Base-by-base conservation (phyloP, 495 filamentous ascomycete genomes). In the Aspergillus incahuasiensis region DNA sequence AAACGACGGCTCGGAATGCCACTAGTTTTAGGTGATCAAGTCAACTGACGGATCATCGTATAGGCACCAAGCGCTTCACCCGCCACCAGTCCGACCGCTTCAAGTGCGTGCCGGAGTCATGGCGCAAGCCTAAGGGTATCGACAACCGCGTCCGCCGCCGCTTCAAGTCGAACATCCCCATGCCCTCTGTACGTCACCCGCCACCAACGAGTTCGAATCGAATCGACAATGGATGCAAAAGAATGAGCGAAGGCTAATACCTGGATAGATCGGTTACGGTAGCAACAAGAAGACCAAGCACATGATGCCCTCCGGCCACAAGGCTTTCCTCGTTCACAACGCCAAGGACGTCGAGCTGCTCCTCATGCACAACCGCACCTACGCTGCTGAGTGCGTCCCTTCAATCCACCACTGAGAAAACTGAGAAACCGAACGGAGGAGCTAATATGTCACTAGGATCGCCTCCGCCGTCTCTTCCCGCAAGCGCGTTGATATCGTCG, bases 101-200 rank as follows among this genome's bases (percentile, higher is more conserved):
- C 83, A 96, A 85, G 79, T 86, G 91, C 69, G 84, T 97, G 55
- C 83, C 81, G 69, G 71, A 86, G 40, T 85, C 79, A 74, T 98
- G 94, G 94, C 88, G 94, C 79, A 98, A 98, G 84, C 94, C 94
- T 51, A 98, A 97, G 86, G 94, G 94, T 86, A 98, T 98, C 77
- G 94, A 98, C 71, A 94, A 92, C 75, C 77, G 85, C 54, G 89
- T 92, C 69, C 84, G 90, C 65, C 83, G 92, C 78, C 86, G 92
- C 62, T 97, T 96, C 82, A 91, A 92, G 85, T 88, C 92, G 66
- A 87, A 86, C 76, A 86, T 88, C 75, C 89, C 86, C 68, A 97
- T 98, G 92, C 94, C 94, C 75, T 95, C 91, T 81, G 92, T 97
- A 89, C 76, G 90, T 84, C 35, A 46, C 8, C 30, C 53, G 15